A percentile compares a stretch with the other conserved stretches of the same genome.
Evolutionary conservation across 2,329 filamentous ascomycete genomes (phyloP).

Genomic region (Magnaporthiopsis incrustans): DNA sequence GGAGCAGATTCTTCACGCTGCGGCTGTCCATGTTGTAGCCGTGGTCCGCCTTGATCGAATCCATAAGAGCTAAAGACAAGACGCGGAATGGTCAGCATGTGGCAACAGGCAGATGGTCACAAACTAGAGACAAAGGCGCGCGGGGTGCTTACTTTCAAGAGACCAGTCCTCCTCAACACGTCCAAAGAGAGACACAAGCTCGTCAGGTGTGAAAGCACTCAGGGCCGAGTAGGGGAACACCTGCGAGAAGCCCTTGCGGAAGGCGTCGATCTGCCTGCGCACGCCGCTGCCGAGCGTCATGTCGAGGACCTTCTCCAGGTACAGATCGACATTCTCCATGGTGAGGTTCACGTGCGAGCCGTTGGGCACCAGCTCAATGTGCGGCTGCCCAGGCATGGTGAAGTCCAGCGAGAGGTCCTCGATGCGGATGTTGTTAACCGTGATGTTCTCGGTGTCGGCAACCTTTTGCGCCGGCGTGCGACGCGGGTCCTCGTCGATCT

Average conservation of each 20-base stretch:
- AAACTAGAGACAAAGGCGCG: neutral
- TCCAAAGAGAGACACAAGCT: conserved; percentile 91
- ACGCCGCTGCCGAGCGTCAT: conserved; percentile 87
- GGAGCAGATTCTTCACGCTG: conserved; percentile 86
- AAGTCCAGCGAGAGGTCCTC: conserved; percentile 92
- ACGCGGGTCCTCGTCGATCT: conserved; percentile 61
- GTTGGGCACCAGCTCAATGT: conserved; percentile 71
- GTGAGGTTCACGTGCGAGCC: conserved; percentile 71
- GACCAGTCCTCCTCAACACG: conserved; percentile 94
- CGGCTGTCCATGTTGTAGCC: conserved; percentile 98
- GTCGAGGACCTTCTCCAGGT: conserved; percentile 84
- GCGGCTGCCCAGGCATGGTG: conserved; percentile 82
- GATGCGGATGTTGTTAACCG: conserved; percentile 66
- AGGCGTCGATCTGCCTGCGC: conserved; percentile 80
- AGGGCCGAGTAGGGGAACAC: conserved; percentile 94
- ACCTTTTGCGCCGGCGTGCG: conserved; percentile 65
- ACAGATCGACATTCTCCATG: conserved; percentile 84
- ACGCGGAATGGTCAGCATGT: neutral
- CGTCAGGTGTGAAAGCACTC: conserved; percentile 88
- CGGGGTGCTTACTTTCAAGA: conserved; percentile 69
- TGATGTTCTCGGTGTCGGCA: conserved; percentile 58
- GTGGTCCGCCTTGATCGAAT: conserved; percentile 97
- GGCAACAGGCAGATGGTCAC: neutral
- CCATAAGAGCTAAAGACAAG: conserved; percentile 65
- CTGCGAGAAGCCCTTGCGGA: conserved; percentile 83